Evolutionary conservation across 208 protist genomes (phyloP), one percentile per base, ranked within the genome.

Genomic region (Wallacemonas sp.): DNA sequence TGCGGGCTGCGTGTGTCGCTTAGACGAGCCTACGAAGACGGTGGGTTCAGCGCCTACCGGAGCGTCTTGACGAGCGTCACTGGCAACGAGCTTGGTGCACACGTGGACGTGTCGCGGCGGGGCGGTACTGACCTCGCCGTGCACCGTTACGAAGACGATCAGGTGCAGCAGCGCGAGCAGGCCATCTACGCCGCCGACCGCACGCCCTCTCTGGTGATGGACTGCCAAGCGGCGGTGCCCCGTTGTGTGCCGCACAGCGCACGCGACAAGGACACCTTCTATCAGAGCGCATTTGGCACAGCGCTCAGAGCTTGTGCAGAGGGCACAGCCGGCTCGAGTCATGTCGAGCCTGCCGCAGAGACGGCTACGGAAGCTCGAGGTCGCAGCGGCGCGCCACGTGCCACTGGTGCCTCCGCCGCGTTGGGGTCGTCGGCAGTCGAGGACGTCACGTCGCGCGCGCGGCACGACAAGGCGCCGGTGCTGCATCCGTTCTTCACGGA

Each of bases 261-360:
- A 24, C 39, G 39, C n/a, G n/a, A n/a, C n/a, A n/a, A n/a, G n/a
- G n/a, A n/a, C n/a, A n/a, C n/a, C n/a, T n/a, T n/a, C n/a, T n/a
- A n/a, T n/a, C n/a, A n/a, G n/a, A n/a, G n/a, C n/a, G n/a, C n/a
- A n/a, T n/a, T n/a, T n/a, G n/a, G n/a, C n/a, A n/a, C n/a, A n/a
- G n/a, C n/a, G n/a, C n/a, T n/a, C n/a, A n/a, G n/a, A n/a, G n/a
- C n/a, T 48, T 12, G 17, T 48, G 42, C 42, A 21, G 42, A 19
- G n/a, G n/a, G n/a, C n/a, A n/a, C n/a, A n/a, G n/a, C n/a, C n/a
- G n/a, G n/a, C n/a, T n/a, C n/a, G n/a, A n/a, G n/a, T n/a, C n/a
- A n/a, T n/a, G 41, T 46, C 41, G 41, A 46, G 41, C 41, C 41
- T 46, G 41, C n/a, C n/a, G n/a, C n/a, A n/a, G n/a, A n/a, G n/a